A percentile compares a stretch with the other conserved stretches of the same genome.
phyloP scores from a whole-genome alignment of 2,329 filamentous ascomycete species.

The Knoxdaviesia capensis region DNA sequence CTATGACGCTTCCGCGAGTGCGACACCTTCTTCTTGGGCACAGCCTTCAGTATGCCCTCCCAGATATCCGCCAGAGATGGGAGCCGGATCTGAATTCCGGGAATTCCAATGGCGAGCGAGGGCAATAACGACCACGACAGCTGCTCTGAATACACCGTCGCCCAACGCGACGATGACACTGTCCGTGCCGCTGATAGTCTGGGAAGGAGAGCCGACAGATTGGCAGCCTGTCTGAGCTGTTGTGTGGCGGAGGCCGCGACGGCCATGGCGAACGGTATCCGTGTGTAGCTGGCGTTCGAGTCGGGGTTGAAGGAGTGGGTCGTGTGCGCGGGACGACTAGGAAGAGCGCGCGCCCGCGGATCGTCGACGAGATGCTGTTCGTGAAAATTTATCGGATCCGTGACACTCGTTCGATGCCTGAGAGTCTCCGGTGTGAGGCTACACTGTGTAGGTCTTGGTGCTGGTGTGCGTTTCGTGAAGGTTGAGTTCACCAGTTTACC shows the following conservation, averaged over 20 bases:
- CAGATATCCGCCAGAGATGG: constrained; percentile 58
- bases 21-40: constrained; percentile 97
- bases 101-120: constrained; percentile 35
- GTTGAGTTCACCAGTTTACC: too few species aligned
- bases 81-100: constrained; percentile 34
- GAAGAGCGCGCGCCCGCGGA: too few species aligned
- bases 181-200: constrained; percentile 23
- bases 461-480: too few species aligned
- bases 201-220: constrained; percentile 30
- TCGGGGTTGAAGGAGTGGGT: too few species aligned
- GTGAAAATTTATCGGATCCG: too few species aligned
- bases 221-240: constrained; percentile 21
- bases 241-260: background rate
- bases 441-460: too few species aligned
- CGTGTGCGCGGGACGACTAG: too few species aligned
- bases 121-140: constrained; percentile 24
- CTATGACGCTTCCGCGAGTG: constrained; percentile 87
- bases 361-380: too few species aligned
- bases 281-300: background rate
- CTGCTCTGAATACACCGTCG: constrained; percentile 22
- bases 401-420: too few species aligned
- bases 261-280: background rate
- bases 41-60: constrained; percentile 79
- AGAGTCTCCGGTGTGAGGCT: too few species aligned
- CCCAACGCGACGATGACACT: constrained; percentile 20